phyloP scores from a whole-genome alignment of 345 rosid species.

The Linum tenue region DNA sequence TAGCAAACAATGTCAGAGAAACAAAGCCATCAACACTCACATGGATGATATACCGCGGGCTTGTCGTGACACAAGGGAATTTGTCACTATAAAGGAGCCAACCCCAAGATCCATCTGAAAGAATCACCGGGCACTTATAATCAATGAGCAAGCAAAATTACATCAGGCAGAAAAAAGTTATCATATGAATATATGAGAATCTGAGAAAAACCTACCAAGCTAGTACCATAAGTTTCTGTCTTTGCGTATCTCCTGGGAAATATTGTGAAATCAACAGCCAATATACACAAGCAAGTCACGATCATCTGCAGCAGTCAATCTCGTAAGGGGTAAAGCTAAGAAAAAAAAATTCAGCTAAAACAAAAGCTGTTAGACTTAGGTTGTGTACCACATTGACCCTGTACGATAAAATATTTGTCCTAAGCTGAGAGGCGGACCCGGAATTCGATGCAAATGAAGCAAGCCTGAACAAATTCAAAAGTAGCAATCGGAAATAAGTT shows the following conservation, averaged over 20 bases:
- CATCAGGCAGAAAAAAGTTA: neutral
- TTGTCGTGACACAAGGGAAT: constrained; percentile 76
- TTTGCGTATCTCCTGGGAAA: constrained; percentile 84
- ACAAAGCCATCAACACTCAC: constrained; percentile 29
- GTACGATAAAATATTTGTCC: constrained; percentile 1
- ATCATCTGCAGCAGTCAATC: constrained; percentile 6
- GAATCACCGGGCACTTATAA: constrained; percentile 6
- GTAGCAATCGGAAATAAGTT: no score
- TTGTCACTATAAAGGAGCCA: constrained; percentile 75
- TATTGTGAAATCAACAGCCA: constrained; percentile 86
- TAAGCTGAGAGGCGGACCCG: neutral
- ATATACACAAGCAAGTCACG: constrained; percentile 54
- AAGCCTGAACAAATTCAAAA: neutral
- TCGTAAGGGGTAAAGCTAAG: neutral
- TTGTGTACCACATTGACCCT: neutral
- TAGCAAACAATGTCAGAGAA: neutral
- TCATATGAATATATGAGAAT: neutral
- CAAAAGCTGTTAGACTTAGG: neutral
- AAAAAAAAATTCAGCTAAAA: neutral
- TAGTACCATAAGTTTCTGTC: constrained; percentile 77
- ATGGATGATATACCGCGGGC: constrained; percentile 50
- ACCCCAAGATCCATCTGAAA: constrained; percentile 95
- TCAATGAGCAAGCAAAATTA: neutral
- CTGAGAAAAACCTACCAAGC: constrained; percentile 46
- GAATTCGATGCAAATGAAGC: neutral